Conservation (phyloP, 2,329 filamentous ascomycete genomes). For the Fusarium succisae region DNA sequence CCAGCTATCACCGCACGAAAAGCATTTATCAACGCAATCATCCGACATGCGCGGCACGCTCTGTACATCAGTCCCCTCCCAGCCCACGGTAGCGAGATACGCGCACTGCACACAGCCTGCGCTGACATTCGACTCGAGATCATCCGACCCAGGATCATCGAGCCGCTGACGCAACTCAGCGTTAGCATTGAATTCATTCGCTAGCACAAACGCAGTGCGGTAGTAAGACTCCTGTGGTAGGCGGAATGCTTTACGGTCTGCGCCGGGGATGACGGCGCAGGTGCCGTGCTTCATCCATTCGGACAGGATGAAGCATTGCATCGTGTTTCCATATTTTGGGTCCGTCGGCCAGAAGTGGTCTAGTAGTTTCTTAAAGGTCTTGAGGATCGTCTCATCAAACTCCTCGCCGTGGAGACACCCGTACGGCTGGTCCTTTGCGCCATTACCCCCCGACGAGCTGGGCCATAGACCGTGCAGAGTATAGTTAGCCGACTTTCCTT, state of each 20-base stretch:
- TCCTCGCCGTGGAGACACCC: background rate
- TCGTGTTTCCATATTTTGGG: background rate
- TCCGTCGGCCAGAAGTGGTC: background rate
- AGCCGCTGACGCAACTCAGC: background rate
- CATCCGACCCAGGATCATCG: background rate
- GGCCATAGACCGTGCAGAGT: background rate
- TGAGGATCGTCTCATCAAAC: background rate
- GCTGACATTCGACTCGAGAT: background rate
- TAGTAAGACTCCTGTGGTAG: background rate
- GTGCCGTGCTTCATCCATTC: slow-evolving; percentile 9
- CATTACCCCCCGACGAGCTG: background rate
- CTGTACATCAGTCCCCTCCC: background rate
- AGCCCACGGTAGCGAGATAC: background rate
- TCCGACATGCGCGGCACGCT: background rate
- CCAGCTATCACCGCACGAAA: background rate
- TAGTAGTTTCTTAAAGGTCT: background rate
- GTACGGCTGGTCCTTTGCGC: background rate
- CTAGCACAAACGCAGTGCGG: background rate
- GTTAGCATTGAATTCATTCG: background rate
- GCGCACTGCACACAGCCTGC: background rate
- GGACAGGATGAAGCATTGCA: background rate
- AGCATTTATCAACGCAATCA: background rate
- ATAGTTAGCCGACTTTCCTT: accelerated
- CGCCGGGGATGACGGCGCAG: background rate
- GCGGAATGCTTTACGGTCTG: background rate